Percentiles rank a stretch among this genome's conserved stretches.
These are phyloP conservation scores for Arthrinium puccinioides DNA, from an alignment of 2,329 filamentous ascomycete species.

Conservation along the genomic window DNA sequence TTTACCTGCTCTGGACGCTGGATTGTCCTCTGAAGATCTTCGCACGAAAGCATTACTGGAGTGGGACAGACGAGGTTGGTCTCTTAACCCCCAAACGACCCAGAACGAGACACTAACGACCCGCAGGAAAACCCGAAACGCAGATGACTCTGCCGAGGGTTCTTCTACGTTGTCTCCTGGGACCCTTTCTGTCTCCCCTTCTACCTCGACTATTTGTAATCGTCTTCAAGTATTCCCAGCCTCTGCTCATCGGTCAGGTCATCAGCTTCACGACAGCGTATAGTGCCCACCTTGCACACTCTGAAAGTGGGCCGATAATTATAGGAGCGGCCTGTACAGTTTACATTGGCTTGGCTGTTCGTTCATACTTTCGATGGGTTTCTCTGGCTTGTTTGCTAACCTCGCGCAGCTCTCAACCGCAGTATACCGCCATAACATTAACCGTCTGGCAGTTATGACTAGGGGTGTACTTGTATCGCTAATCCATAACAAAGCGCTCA, in stretches of 20 bases:
- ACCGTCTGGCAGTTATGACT: slow-evolving; percentile 24
- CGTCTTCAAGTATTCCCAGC: not conserved
- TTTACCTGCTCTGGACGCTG: slow-evolving; percentile 17
- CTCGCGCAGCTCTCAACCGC: slow-evolving; percentile 20
- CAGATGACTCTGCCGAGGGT: slow-evolving; percentile 19
- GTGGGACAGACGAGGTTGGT: slow-evolving; percentile 18
- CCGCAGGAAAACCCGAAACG: slow-evolving; percentile 15
- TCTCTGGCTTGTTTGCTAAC: slow-evolving; percentile 17
- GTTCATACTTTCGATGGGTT: not conserved
- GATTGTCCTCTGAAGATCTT: slow-evolving; percentile 14
- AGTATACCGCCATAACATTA: slow-evolving; percentile 22
- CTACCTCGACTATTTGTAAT: slow-evolving; percentile 12
- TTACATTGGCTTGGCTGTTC: not conserved
- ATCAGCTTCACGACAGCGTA: not conserved
- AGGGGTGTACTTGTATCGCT: slow-evolving; percentile 28
- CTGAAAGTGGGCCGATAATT: not conserved
- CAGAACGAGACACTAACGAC: not conserved
- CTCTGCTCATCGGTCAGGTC: not conserved
- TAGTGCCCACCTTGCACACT: not conserved
- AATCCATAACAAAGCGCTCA: slow-evolving; percentile 26
- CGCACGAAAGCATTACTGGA: slow-evolving; percentile 13
- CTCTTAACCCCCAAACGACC: not conserved
- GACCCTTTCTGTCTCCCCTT: slow-evolving; percentile 22
- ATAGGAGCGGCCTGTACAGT: not conserved
- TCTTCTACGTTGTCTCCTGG: slow-evolving; percentile 20